A percentile compares a stretch with the other conserved stretches of the same genome.
These are phyloP conservation scores for Lizonia empirigonia DNA, from an alignment of 2,329 filamentous ascomycete species.

Conservation along the genomic window DNA sequence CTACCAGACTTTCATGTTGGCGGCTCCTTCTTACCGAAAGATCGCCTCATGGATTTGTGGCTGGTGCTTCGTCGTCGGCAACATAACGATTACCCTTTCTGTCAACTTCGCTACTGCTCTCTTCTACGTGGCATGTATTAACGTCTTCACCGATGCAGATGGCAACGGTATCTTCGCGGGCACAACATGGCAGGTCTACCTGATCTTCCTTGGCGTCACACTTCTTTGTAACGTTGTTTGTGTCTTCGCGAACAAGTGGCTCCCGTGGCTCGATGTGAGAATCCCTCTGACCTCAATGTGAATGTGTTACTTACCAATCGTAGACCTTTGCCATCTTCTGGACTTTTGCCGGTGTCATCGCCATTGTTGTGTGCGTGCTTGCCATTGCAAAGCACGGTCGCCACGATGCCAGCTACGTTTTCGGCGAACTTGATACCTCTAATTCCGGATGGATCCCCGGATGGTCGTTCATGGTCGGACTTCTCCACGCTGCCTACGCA, in stretches of 20 bases:
- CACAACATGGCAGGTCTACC: constrained; percentile 53
- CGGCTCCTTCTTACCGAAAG: constrained; percentile 64
- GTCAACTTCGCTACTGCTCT: constrained; percentile 74
- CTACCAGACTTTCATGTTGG: constrained; percentile 78
- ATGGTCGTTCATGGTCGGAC: constrained; percentile 75
- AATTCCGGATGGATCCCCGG: constrained; percentile 72
- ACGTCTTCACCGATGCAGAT: constrained; percentile 57
- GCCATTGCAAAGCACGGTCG: constrained; percentile 72
- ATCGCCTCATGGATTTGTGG: constrained; percentile 73
- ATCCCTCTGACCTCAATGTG: constrained; percentile 21
- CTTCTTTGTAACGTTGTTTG: constrained; percentile 58
- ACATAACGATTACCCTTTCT: constrained; percentile 82
- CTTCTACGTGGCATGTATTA: constrained; percentile 61
- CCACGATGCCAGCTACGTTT: constrained; percentile 66
- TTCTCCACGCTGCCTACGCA: constrained; percentile 74
- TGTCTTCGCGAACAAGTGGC: constrained; percentile 59
- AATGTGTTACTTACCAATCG: constrained; percentile 27
- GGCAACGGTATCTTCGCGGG: constrained; percentile 55
- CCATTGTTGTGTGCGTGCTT: constrained; percentile 66
- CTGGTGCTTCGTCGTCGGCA: constrained; percentile 78
- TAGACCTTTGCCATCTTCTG: constrained; percentile 75
- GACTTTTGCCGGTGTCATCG: constrained; percentile 73
- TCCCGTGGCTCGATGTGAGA: constrained; percentile 69
- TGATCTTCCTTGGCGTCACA: constrained; percentile 58
- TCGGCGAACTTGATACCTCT: constrained; percentile 68